Base-by-base conservation (phyloP, 2,329 filamentous ascomycete species). In the Epichloe aotearoae region DNA sequence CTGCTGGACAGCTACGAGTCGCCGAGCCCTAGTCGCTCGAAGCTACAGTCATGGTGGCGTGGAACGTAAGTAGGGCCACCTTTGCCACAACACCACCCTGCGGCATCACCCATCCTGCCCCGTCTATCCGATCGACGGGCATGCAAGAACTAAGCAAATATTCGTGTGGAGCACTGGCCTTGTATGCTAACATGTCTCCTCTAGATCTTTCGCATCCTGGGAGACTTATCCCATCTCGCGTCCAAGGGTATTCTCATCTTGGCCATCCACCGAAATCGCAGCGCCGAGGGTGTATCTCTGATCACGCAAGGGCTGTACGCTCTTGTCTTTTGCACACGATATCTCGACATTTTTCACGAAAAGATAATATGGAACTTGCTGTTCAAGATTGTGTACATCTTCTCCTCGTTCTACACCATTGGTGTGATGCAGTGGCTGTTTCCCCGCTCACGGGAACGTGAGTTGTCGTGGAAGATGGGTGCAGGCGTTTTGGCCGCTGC, bases 381-480 rank as follows among this genome's bases (percentile, higher is more conserved):
- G 53, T 85, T 96, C 67, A 96, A 96, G 74, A 75, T 93, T 54
- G 88, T 94, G 69, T 97, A 95, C 69, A 85, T 95, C 54, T 62
- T 79, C 3, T 87, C 86, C 4, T 91, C 86, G 1, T 76, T 90
- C 55, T 96, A 95, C 67, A 93, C 90, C 60, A 79, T 96, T 55
- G 84, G 78, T 51, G 69, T 95, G 55, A 96, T 97, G 89, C 84
- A 88, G 66, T 84, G 83, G 69, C 73, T 89, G 20, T 95, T 82
- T 66, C 85, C 90, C 11, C 80, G 91, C 36, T 95, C 90, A n/a
- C 74, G 90, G 41, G 91, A 97, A 69, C 77, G 83, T 49, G 91
- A 97, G 71, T 80, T 88, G 59, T 86, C 89, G n/a, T 96, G 91
- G 90, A 95, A 90, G 69, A 73, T 96, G 56, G 88, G 87, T 41